Evolutionary conservation across 768 basidiomycete species (phyloP), one percentile per base, ranked within the genome.

Genomic region (Suillus alpinus): DNA sequence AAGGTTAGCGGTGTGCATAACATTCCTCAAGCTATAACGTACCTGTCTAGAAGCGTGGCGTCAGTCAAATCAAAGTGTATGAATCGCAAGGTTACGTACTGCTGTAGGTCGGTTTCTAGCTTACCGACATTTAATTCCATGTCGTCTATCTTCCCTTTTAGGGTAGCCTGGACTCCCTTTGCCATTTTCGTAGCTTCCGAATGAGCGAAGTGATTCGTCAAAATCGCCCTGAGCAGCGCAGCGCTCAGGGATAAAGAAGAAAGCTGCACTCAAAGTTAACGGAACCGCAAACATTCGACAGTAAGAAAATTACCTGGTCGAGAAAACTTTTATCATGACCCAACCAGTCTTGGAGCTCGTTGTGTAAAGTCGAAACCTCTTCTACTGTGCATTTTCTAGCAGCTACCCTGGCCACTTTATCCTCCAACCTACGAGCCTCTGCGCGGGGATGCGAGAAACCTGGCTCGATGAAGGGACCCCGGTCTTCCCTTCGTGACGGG

Each of bases 361-460:
- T 83, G 75, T 91, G 88, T 63, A 93, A 82, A 61, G 81, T 77
- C 56, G 86, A 83, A 56, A 93, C 89, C 77, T 93, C 91, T 73
- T 92, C 91, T 61, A 93, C 89, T 37, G 89, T 90, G 76, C 89
- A 91, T 81, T 90, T 91, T 84, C 89, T 90, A 13, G 84, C 82
- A 34, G 91, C 91, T 65, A 92, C 86, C 68, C 81, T 83, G 61
- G 86, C 86, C 60, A 93, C 89, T 74, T 85, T 91, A 75, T 86
- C 85, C 75, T 93, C 91, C 59, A 93, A 79, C 62, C 83, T 77
- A 41, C 86, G 86, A 60, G 84, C 86, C 62, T 89, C 85, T 66
- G 67, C 83, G 70, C 67, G 79, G 58, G 71, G 79, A 73, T 61
- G 80, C 68, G 71, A 66, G 53, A 65, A 67, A 66, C 70, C 66